These are phyloP conservation scores for Ogataea angusta DNA, from an alignment of 805 yeast genomes.

Conservation along the genomic window DNA sequence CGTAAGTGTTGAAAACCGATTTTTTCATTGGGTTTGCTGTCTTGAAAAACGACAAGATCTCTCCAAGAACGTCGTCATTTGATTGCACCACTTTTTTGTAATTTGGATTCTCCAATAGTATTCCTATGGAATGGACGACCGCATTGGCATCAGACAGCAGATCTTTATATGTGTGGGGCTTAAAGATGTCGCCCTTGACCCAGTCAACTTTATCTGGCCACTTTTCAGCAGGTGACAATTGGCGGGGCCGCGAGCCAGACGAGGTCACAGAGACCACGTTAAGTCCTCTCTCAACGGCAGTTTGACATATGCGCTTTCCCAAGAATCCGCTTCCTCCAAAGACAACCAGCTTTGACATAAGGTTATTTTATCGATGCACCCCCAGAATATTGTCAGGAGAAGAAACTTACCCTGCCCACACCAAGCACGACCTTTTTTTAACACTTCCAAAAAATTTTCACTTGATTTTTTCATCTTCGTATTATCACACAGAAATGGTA, in stretches of 20 bases:
- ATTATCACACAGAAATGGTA: conserved; percentile 15
- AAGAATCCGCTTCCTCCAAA: conserved; percentile 90
- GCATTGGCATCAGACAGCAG: conserved; percentile 49
- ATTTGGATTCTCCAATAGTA: conserved; percentile 61
- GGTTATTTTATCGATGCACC: conserved; percentile 5
- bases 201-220: conserved; percentile 65
- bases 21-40: conserved; percentile 65
- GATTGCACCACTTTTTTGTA: conserved; percentile 57
- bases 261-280: conserved; percentile 60
- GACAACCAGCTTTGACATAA: conserved; percentile 41
- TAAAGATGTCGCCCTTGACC: conserved; percentile 65
- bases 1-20: conserved; percentile 46
- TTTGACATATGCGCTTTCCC: conserved; percentile 67
- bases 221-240: conserved; percentile 29
- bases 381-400: neutral
- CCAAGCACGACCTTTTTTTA: conserved; percentile 12
- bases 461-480: conserved; percentile 13
- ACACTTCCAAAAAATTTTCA: conserved; percentile 17
- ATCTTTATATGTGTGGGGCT: conserved; percentile 53
- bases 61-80: conserved; percentile 29
- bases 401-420: conserved; percentile 14
- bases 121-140: conserved; percentile 83
- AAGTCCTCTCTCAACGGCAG: conserved; percentile 59
- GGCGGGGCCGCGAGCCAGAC: conserved; percentile 51
- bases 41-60: conserved; percentile 38